Evolutionary conservation across 2,329 filamentous ascomycete species (phyloP).

Genomic region (Aspergillus arachidicola): DNA sequence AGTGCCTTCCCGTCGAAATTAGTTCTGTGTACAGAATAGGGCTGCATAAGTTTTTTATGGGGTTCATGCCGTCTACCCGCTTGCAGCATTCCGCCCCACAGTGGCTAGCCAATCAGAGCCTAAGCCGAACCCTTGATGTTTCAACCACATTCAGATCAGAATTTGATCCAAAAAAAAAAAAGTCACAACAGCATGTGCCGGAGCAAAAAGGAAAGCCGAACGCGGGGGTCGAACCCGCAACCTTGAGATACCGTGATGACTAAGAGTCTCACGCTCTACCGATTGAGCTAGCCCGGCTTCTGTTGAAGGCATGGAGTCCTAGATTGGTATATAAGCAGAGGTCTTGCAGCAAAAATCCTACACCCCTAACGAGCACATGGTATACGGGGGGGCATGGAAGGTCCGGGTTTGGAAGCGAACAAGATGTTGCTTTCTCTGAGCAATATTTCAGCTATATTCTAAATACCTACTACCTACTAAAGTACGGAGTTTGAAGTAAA

Average conservation of each 20-base stretch:
- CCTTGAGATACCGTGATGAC: slow-evolving; percentile 32
- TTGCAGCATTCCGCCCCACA: not conserved
- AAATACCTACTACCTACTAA: too few species aligned
- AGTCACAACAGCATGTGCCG: not conserved
- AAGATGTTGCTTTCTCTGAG: too few species aligned
- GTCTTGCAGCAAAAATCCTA: not conserved
- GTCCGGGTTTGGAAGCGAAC: too few species aligned
- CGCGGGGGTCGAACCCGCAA: slow-evolving; percentile 48
- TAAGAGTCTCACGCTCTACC: slow-evolving; percentile 54
- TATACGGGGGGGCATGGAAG: too few species aligned
- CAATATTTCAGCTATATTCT: too few species aligned
- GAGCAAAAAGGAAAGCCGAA: slow-evolving; percentile 33
- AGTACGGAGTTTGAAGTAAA: too few species aligned
- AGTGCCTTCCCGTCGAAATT: too few species aligned
- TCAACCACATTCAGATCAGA: not conserved
- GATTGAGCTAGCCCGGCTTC: slow-evolving; percentile 53
- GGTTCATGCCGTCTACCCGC: too few species aligned
- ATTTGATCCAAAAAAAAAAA: not conserved
- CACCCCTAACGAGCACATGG: not conserved
- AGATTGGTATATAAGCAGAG: not conserved
- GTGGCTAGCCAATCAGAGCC: not conserved
- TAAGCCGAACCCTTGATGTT: not conserved
- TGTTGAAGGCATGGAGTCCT: slow-evolving; percentile 10
- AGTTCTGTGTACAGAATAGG: not conserved
- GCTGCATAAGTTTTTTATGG: not conserved